Conservation (phyloP, 352 stramenopile genomes). For the Pilasporangium apinafurcum region DNA sequence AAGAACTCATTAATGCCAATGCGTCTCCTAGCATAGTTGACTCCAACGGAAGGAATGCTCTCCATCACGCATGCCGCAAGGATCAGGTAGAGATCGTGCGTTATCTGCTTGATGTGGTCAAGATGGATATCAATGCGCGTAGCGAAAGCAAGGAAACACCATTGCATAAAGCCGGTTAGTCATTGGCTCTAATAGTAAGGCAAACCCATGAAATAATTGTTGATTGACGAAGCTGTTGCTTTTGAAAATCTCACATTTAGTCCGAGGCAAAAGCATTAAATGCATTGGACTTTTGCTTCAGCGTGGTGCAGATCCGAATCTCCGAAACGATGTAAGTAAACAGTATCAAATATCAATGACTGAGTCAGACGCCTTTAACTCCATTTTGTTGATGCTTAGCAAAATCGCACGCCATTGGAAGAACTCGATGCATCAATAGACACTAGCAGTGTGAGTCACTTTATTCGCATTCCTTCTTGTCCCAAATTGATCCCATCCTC, state of each 20-base stretch:
- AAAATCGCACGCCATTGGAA: conserved; percentile 63
- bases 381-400: conserved; percentile 11
- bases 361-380: not conserved
- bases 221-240: not conserved
- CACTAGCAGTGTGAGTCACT: conserved; percentile 18
- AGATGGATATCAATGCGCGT: conserved; percentile 47
- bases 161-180: conserved; percentile 70
- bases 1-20: conserved; percentile 46
- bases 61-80: conserved; percentile 74
- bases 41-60: conserved; percentile 53
- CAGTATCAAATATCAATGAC: not conserved
- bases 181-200: not conserved
- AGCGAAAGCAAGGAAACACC: conserved; percentile 74
- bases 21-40: conserved; percentile 30
- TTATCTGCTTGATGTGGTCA: conserved; percentile 33
- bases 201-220: not conserved
- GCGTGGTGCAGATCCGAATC: conserved; percentile 39
- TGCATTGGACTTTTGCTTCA: conserved; percentile 57
- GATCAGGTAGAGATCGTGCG: conserved; percentile 59
- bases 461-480: not conserved
- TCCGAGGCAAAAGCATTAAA: conserved; percentile 43
- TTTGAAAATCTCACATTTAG: conserved; percentile 3
- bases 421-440: conserved; percentile 32
- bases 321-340: conserved; percentile 49
- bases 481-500: too few species aligned